A percentile compares a stretch with the other conserved stretches of the same genome.
Evolutionary conservation across 257 asterid species (phyloP).

Genomic region (Parsonsia alboflavescens): DNA sequence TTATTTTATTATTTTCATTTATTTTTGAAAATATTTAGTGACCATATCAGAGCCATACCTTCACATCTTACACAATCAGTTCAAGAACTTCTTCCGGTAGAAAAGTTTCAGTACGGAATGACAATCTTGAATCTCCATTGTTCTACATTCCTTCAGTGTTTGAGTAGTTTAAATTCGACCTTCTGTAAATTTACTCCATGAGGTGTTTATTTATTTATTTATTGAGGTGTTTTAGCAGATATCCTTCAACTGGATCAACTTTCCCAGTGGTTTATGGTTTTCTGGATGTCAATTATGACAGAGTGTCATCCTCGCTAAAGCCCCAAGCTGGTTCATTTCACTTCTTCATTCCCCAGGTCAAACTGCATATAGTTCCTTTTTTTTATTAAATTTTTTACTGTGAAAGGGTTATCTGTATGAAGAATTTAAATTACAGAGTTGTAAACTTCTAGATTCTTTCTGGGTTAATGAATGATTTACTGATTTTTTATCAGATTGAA

Average conservation of each 20-base stretch:
- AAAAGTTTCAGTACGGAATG: background rate
- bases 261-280: conserved; percentile 75
- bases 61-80: background rate
- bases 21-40: background rate
- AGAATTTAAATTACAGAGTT: background rate
- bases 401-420: background rate
- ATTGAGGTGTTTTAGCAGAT: conserved; percentile 36
- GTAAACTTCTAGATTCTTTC: background rate
- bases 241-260: conserved; percentile 51
- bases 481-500: conserved; percentile 52
- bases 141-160: background rate
- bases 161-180: background rate
- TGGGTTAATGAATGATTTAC: background rate
- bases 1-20: background rate
- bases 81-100: background rate
- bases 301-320: conserved; percentile 36
- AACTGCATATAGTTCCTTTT: conserved; percentile 2
- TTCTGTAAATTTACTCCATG: background rate
- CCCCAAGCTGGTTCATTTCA: conserved; percentile 54
- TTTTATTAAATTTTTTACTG: background rate
- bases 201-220: conserved; percentile 3
- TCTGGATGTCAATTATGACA: conserved; percentile 52
- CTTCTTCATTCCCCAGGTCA: conserved; percentile 80
- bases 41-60: background rate
- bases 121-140: background rate